Evolutionary conservation across 129 eudicot species (phyloP), one percentile per base, ranked within the genome.

Genomic region (Smallanthus sonchifolius): DNA sequence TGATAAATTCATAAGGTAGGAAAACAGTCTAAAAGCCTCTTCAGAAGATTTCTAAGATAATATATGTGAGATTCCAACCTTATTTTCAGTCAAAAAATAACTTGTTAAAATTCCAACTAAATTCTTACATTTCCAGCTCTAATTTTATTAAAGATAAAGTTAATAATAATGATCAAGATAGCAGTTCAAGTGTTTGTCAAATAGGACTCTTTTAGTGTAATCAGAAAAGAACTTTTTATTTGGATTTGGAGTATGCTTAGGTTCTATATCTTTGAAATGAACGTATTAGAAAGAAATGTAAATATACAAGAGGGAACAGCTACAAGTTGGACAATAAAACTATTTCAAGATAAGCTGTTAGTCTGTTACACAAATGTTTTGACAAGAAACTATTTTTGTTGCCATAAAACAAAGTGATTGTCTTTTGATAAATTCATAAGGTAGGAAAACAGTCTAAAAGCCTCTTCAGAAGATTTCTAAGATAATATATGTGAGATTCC

Each of bases 201-300:
- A 51, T 36, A 37, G 48, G 32, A 34, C 11, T 49, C 47, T 70
- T 32, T 10, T 32, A 30, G 62, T 49, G 34, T 36, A 35, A 51
- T 70, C 63, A 56, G 35, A 54, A 36, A 16, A 19, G 19, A 7
- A 47, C 2, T 32, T 43, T 49, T 35, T 51, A 49, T 35, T 35
- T 24, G 30, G 30, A 24, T 16, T 17, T 8, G 35, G 47, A 9
- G 61, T 34, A 70, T 16, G 63, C 64, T 0, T 34, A 49, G 35
- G 75, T 70, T n/a, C n/a, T n/a, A n/a, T 62, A 17, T 17, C 51
- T 32, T 67, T 17, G 10, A 13, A 76, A 54, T 6, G 73, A 66
- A 40, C 32, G 9, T 47, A 68, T 32, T 14, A 56, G 49, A 67
- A 43, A 65, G 54, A 64, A 20, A 4, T 65, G 40, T 10, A 66